These are phyloP conservation scores for Ilex paraguariensis DNA, from an alignment of 305 asterid species.

Conservation along the genomic window DNA sequence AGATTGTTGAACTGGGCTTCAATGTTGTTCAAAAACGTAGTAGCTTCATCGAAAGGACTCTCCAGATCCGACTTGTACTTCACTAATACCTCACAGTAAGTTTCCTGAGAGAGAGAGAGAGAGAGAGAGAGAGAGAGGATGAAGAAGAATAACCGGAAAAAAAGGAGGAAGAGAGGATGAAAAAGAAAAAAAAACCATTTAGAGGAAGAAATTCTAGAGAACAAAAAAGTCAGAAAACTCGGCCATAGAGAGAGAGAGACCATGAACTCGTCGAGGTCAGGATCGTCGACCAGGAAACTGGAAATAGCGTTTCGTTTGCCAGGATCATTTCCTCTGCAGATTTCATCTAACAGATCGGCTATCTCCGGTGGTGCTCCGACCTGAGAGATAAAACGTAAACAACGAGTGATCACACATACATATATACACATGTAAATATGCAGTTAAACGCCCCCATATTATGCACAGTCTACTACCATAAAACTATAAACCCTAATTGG, in stretches of 20 bases:
- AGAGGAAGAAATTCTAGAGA: neutral
- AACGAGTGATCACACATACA: neutral
- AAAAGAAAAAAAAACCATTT: neutral
- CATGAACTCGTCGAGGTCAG: slow-evolving; percentile 18
- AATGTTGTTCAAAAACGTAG: slow-evolving; percentile 2
- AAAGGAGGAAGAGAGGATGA: neutral
- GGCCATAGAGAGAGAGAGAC: slow-evolving; percentile 4
- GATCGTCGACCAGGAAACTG: slow-evolving; percentile 4
- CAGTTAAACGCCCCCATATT: too few relatives aligned
- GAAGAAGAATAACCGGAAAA: too few relatives aligned
- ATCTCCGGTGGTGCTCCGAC: slow-evolving; percentile 19
- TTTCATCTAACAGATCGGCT: slow-evolving; percentile 9
- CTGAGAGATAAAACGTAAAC: slow-evolving; percentile 11
- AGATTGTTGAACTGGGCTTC: slow-evolving; percentile 1
- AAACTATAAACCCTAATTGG: too few relatives aligned
- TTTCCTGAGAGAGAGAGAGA: neutral
- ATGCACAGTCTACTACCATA: too few relatives aligned
- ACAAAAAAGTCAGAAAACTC: neutral
- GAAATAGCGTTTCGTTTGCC: neutral
- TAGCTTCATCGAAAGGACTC: neutral
- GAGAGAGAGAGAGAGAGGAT: too few relatives aligned
- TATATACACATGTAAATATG: neutral
- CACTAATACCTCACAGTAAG: neutral
- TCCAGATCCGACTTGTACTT: slow-evolving; percentile 1
- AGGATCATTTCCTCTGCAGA: slow-evolving; percentile 11